Conservation (phyloP, 192 early-diverging fungal genomes). For the Spizellomyces punctatus region DNA sequence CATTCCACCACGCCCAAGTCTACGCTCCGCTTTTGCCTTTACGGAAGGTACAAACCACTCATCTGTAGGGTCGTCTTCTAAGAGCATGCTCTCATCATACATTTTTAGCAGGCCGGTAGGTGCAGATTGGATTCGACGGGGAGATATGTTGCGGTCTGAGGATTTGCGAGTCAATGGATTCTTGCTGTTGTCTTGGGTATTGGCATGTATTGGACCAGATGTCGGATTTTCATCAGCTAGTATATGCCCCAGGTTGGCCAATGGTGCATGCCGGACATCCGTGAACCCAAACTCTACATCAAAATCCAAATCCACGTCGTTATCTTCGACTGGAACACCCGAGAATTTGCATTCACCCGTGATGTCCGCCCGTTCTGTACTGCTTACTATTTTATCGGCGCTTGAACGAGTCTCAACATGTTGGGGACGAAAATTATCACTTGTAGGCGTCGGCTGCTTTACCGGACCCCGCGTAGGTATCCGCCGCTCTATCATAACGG, state of each 20-base stretch:
- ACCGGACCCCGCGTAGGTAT: neutral
- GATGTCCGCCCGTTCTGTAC: slow-evolving; percentile 1
- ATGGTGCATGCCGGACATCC: neutral
- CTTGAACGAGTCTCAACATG: neutral
- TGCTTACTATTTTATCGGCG: neutral
- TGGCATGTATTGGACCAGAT: neutral
- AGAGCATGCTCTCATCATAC: slow-evolving; percentile 15
- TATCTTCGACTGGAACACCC: too few species aligned
- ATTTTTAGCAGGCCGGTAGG: slow-evolving; percentile 12
- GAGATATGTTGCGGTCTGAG: slow-evolving; percentile 27
- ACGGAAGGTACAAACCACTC: slow-evolving; percentile 30
- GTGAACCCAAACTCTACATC: slow-evolving; percentile 35
- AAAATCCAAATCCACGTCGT: slow-evolving; percentile 22
- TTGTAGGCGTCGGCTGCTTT: neutral
- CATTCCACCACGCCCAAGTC: slow-evolving; percentile 27
- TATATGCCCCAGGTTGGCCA: neutral
- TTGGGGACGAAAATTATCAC: neutral
- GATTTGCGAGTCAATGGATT: neutral
- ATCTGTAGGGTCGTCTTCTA: slow-evolving; percentile 9
- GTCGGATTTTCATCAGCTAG: neutral
- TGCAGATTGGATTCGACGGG: slow-evolving; percentile 29
- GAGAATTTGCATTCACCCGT: too few species aligned
- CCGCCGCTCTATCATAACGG: too few species aligned
- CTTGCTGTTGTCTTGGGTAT: slow-evolving; percentile 3
- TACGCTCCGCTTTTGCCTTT: slow-evolving; percentile 28